These are phyloP conservation scores for Alternaria consortialis DNA, from an alignment of 2,329 filamentous ascomycete species.

Conservation along the genomic window DNA sequence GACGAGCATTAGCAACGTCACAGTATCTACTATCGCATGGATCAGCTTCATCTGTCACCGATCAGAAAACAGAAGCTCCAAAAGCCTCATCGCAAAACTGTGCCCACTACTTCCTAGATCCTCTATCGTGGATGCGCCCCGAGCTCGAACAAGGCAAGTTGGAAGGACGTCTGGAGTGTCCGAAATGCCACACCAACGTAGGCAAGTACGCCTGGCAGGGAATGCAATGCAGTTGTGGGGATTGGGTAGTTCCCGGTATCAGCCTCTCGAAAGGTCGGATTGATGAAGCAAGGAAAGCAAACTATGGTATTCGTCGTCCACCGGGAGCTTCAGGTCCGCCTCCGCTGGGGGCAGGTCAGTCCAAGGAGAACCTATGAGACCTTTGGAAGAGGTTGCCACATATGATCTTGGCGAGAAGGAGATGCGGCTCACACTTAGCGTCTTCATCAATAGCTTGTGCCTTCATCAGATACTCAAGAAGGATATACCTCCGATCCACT, in stretches of 20 bases:
- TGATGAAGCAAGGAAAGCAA: conserved; percentile 67
- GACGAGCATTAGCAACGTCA: conserved; percentile 69
- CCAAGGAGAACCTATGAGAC: conserved; percentile 21
- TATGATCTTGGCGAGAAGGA: background rate
- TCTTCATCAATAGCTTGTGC: background rate
- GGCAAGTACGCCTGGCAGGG: conserved; percentile 98
- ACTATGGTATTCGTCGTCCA: conserved; percentile 46
- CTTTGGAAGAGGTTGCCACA: background rate
- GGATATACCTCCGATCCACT: conserved; percentile 1
- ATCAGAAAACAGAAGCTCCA: conserved; percentile 22
- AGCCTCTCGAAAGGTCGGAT: conserved; percentile 83
- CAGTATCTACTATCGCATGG: conserved; percentile 74
- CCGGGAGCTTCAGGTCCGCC: conserved; percentile 33
- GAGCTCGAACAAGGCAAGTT: conserved; percentile 84
- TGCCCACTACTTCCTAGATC: conserved; percentile 89
- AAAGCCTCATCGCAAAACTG: conserved; percentile 60
- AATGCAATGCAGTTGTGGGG: conserved; percentile 87
- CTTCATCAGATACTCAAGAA: background rate
- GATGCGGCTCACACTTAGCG: background rate
- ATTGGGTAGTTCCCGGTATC: conserved; percentile 92
- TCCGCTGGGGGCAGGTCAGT: conserved; percentile 9
- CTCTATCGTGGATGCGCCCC: conserved; percentile 92
- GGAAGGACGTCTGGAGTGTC: conserved; percentile 85
- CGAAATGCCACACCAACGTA: conserved; percentile 83
- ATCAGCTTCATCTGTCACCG: conserved; percentile 36